phyloP scores from a whole-genome alignment of 192 early-diverging fungal species.

The Entomortierella parvispora region DNA sequence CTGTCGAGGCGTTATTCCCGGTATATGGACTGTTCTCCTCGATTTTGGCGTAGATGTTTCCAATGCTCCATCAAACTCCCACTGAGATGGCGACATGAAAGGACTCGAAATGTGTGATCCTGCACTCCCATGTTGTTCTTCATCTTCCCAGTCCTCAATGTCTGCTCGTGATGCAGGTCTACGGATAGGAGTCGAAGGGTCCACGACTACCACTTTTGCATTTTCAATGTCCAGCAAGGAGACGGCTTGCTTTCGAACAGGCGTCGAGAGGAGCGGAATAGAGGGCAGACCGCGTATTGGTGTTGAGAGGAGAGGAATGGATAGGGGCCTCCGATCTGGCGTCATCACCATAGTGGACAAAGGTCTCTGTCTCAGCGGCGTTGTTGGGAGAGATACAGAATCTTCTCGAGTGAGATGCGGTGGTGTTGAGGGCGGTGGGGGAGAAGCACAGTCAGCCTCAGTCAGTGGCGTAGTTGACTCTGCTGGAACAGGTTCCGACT shows the following conservation, averaged over 20 bases:
- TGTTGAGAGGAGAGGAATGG: background rate
- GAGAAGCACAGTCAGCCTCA: no score
- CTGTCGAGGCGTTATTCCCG: slow-evolving; percentile 9
- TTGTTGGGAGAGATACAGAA: no score
- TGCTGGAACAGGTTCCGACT: no score
- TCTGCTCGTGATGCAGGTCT: slow-evolving; percentile 18
- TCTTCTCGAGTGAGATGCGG: no score
- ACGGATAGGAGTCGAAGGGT: slow-evolving; percentile 16
- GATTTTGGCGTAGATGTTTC: slow-evolving; percentile 19
- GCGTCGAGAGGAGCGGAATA: background rate
- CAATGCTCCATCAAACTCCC: slow-evolving; percentile 8
- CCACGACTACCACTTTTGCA: slow-evolving; percentile 20
- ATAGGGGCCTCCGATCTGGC: no score
- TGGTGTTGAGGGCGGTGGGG: no score
- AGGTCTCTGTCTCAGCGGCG: no score
- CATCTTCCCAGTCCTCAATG: slow-evolving; percentile 45
- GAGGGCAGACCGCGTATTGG: background rate
- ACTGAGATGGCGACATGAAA: slow-evolving; percentile 28
- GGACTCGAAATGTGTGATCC: slow-evolving; percentile 10
- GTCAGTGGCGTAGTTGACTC: no score
- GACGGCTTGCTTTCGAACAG: slow-evolving; percentile 8
- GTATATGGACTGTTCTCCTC: slow-evolving; percentile 2
- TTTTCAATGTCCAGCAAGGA: slow-evolving; percentile 26
- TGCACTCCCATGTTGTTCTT: slow-evolving; percentile 20
- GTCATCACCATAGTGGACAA: no score